Evolutionary conservation across 805 yeast genomes (phyloP), one percentile per base, ranked within the genome.

Genomic region (Starmerella gropengiesseri): DNA sequence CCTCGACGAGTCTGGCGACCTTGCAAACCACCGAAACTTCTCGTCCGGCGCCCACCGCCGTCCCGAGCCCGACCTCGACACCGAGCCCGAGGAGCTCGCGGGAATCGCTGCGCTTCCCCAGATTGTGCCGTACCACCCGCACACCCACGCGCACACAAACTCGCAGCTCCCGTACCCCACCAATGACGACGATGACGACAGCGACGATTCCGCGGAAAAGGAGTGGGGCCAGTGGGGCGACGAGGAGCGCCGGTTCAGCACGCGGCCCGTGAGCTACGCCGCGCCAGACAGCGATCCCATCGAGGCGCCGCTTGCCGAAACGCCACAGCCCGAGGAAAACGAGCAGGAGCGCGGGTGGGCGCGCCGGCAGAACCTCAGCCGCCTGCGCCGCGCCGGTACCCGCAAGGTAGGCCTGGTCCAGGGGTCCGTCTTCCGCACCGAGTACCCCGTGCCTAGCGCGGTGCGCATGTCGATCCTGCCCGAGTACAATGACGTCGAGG

Each of bases 401-500:
- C 59, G 65, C 16, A 60, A 59, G 41, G 65, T 64, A 50, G 62
- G 62, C 39, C 57, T 64, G 13, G 58, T 54, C 26, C 55, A 60
- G 31, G 65, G 64, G 19, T 55, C 54, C 40, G 62, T 59, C 21
- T 60, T 56, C 53, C 52, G 59, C 16, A 51, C 57, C 7, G 67
- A 56, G 52, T 63, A 53, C 52, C 65, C 56, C 8, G 69, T 64
- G 14, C 70, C 70, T 6, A 54, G 67, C 2, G 67, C 69, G 2
- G 57, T 65, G 28, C 60, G 62, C 41, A 54, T 60, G 46, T 60
- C 66, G 1, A 53, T 62, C 22, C 55, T 62, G 31, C 58, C 62
- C 7, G 42, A 56, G 50, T 59, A 64, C 48, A 50, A 55, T n/a
- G 66, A 76, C 69, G 41, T 68, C 55, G 56, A 75, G 65, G 5